Conservation (phyloP, 2,329 filamentous ascomycete genomes). For the Didymella pomorum region DNA sequence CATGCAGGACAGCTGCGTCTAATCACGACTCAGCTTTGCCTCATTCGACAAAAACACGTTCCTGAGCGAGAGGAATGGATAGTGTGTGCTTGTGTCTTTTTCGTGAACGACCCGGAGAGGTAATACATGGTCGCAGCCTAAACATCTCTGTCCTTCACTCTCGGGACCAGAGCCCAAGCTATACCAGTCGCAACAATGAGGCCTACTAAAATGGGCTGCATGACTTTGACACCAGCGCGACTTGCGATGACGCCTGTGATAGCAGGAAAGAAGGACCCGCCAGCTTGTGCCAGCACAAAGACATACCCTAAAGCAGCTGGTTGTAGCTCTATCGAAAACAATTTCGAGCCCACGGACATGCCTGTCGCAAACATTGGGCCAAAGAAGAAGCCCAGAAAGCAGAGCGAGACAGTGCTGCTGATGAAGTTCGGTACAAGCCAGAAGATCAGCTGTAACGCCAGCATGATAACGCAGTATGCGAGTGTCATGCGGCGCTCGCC, state of each 20-base stretch:
- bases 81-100: too few species aligned
- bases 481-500: conserved; percentile 67
- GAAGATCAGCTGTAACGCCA: conserved; percentile 51
- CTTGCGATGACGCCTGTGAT: conserved; percentile 62
- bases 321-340: conserved; percentile 59
- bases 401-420: conserved; percentile 63
- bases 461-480: conserved; percentile 55
- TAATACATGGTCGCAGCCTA: too few species aligned
- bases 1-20: too few species aligned
- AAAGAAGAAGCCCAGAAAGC: conserved; percentile 64
- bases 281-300: conserved; percentile 65
- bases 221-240: conserved; percentile 28
- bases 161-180: conserved; percentile 1
- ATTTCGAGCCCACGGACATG: conserved; percentile 62
- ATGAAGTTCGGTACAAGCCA: conserved; percentile 38
- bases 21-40: too few species aligned
- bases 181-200: conserved; percentile 23
- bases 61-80: too few species aligned
- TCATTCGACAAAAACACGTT: too few species aligned
- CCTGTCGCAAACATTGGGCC: conserved; percentile 67
- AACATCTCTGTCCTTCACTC: conserved; percentile 4
- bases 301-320: conserved; percentile 62
- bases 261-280: conserved; percentile 64
- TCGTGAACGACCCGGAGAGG: too few species aligned
- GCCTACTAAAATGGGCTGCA: conserved; percentile 33